phyloP scores from a whole-genome alignment of 192 early-diverging fungal species.

The Mortierella claussenii region DNA sequence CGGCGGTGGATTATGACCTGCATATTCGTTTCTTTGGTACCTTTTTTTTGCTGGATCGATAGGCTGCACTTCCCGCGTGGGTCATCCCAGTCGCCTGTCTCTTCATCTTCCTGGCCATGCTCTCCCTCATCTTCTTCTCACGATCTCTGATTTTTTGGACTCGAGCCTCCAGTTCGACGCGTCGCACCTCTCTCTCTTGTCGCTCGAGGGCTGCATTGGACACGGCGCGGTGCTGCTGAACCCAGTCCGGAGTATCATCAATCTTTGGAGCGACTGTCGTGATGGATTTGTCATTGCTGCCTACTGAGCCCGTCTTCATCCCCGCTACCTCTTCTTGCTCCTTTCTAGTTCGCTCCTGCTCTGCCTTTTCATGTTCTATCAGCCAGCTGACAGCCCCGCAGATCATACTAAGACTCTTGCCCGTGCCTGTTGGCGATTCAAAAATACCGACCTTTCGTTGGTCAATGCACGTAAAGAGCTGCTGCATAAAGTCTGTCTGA shows the following conservation, averaged over 20 bases:
- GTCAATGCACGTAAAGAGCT: conserved; percentile 77
- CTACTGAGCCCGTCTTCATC: not conserved
- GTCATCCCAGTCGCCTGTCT: conserved; percentile 20
- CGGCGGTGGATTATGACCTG: no score
- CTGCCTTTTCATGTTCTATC: conserved; percentile 58
- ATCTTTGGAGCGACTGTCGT: not conserved
- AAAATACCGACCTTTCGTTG: conserved; percentile 80
- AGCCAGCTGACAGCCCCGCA: conserved; percentile 90
- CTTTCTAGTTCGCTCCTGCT: conserved; percentile 7
- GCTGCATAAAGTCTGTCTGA: conserved; percentile 82
- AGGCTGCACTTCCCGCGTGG: not conserved
- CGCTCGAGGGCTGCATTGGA: conserved; percentile 21
- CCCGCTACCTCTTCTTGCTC: not conserved
- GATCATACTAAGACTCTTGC: conserved; percentile 90
- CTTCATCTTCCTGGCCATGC: conserved; percentile 25
- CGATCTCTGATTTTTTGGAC: conserved; percentile 46
- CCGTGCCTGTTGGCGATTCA: conserved; percentile 94
- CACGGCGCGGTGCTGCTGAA: conserved; percentile 29
- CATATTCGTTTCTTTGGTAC: not conserved
- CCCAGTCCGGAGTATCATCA: conserved; percentile 53
- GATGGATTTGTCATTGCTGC: not conserved
- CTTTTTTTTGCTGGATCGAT: conserved; percentile 20
- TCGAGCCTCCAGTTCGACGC: conserved; percentile 49
- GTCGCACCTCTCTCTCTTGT: conserved; percentile 27
- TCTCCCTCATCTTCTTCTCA: conserved; percentile 49